phyloP scores from a whole-genome alignment of 306 rosid genomes.

The Castanopsis chinensis region DNA sequence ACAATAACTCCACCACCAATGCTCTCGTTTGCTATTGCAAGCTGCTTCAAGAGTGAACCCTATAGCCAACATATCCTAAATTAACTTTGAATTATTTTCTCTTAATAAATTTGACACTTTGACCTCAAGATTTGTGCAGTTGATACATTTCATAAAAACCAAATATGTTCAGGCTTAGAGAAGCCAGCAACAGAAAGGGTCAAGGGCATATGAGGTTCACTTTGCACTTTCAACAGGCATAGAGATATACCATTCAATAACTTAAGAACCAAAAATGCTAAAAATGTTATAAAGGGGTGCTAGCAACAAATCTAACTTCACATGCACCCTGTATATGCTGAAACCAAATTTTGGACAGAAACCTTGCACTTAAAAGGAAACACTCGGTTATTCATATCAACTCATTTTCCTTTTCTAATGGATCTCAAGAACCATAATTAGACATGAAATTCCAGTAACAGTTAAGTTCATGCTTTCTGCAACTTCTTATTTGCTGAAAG shows the following conservation, averaged over 20 bases:
- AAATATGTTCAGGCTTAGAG: neutral
- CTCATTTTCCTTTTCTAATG: neutral
- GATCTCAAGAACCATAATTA: neutral
- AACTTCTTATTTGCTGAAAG: neutral
- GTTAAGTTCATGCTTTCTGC: neutral
- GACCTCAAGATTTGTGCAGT: neutral
- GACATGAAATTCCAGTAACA: neutral
- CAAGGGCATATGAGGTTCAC: neutral
- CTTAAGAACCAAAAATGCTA: neutral
- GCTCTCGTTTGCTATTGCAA: constrained; percentile 94
- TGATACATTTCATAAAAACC: neutral
- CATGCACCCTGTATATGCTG: neutral
- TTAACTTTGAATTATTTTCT: constrained; percentile 20
- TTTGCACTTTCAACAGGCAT: neutral
- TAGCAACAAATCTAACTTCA: constrained; percentile 11
- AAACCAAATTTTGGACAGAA: constrained; percentile 5
- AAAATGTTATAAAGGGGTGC: neutral
- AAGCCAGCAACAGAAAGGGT: neutral
- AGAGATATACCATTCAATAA: neutral
- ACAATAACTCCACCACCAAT: constrained; percentile 92
- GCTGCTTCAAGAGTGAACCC: constrained; percentile 98
- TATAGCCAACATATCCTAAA: constrained; percentile 29
- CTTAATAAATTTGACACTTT: neutral
- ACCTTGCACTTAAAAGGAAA: neutral
- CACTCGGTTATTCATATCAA: neutral